Evolutionary conservation across 345 rosid genomes (phyloP), one percentile per base, ranked within the genome.

Genomic region (Lepidium africanum): DNA sequence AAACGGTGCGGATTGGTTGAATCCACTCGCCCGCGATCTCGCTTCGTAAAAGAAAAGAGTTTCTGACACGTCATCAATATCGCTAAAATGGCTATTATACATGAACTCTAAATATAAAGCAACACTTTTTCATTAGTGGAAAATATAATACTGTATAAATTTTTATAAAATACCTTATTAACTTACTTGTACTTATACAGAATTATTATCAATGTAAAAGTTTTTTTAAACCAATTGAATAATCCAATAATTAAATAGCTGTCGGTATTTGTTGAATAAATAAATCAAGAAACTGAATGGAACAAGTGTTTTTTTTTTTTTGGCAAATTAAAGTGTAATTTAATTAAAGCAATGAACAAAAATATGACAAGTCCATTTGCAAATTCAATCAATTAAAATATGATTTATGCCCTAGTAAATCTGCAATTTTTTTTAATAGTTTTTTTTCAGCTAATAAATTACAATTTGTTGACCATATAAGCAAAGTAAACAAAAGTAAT

Each of bases 11-110:
- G 46, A 41, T 65, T 49, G 60, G 60, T 21, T 19, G 32, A 11
- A 58, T 57, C 65, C 60, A 65, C 71, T 65, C 7, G 55, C 65
- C 77, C 72, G 77, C 71, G 71, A 72, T 72, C 76, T 72, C 71
- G 65, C 65, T 65, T 40, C 61, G 62, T 73, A 58, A 59, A 49
- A 35, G 48, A 25, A 58, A 65, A 17, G 23, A 15, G 33, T 38
- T 15, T 11, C 59, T 60, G 38, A 52, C 60, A 41, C 68, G 74
- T 70, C 74, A 70, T 41, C 67, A 17, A 21, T 69, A 30, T 56
- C 40, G 6, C 42, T 41, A 41, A 53, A 27, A 15, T 63, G 48
- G 37, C 41, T 45, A 14, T 21, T 0, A 10, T 56, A 36, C 43
- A 32, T 33, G 21, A 46, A 43, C 23, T 36, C 42, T 35, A 12